Evolutionary conservation across 2,329 filamentous ascomycete species (phyloP), one percentile per base, ranked within the genome.

Genomic region (Colletotrichum sp.): DNA sequence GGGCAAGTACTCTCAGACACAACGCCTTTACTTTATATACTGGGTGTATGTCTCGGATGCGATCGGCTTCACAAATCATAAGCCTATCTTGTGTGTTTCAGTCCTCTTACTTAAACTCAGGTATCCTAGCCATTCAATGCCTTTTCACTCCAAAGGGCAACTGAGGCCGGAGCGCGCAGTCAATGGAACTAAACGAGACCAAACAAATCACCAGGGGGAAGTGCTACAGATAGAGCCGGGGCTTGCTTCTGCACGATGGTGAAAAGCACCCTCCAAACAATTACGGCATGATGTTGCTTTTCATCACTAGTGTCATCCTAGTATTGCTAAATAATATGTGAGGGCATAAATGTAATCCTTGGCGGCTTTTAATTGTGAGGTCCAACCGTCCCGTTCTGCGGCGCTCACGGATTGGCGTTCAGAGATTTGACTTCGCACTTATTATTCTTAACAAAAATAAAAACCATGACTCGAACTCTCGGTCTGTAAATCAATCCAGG

Each of bases 261-360:
- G 0, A 0, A 36, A 16, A 36, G 6, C 14, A 1, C 14, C 14
- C 34, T 36, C 34, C 0, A 1, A 4, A 36, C 1, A 4, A 0
- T 36, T 0, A 16, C 34, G 3, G 0, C 34, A 6, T 16, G 14
- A 0, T 16, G 7, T 16, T 16, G 34, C 34, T 36, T 36, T 4
- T 2, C 0, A 4, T 36, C 34, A 8, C 14, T 36, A 1, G 7
- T 16, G 34, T 36, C 13, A 8, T 36, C 1, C 14, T 36, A 4
- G 0, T 16, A 8, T 36, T 36, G 0, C 34, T 1, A 36, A 36
- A 8, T 36, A 1, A 36, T 36, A 36, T 8, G 7, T 4, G 6
- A 36, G 13, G 7, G 7, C 0, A 8, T 16, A 16, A 36, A 16
- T 36, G 34, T 36, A 16, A 36, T 36, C 14, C 6, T 0, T 36